Conservation (phyloP, 116 monocot genomes). For the Papilionanthe hybrid region DNA sequence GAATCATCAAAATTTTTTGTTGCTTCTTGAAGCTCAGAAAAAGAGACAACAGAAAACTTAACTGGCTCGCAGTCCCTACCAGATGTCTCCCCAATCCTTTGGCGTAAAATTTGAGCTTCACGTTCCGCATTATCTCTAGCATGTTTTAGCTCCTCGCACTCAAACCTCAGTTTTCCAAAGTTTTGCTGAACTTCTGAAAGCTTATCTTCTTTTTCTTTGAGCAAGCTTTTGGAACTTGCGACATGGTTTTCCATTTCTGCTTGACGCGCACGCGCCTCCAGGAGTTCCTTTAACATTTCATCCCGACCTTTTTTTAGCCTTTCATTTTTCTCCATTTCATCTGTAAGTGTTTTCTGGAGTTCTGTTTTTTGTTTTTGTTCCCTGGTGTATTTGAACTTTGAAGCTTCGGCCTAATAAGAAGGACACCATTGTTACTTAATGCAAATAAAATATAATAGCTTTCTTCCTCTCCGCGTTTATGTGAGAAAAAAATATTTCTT, state of each 20-base stretch:
- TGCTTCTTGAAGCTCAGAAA: constrained; percentile 53
- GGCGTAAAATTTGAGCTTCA: constrained; percentile 37
- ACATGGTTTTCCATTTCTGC: constrained; percentile 25
- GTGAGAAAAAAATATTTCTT: too few species aligned
- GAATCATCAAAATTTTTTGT: constrained; percentile 49
- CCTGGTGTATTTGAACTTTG: constrained; percentile 19
- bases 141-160: constrained; percentile 28
- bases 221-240: constrained; percentile 15
- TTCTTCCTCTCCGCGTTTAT: too few species aligned
- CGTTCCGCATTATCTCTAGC: constrained; percentile 42
- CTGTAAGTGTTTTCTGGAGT: constrained; percentile 19
- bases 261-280: constrained; percentile 25
- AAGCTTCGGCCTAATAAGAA: constrained; percentile 34
- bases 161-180: constrained; percentile 29
- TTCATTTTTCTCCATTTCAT: constrained; percentile 28
- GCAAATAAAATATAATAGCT: too few species aligned
- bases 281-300: constrained; percentile 34
- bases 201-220: constrained; percentile 48
- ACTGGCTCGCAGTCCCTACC: not conserved
- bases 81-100: constrained; percentile 8
- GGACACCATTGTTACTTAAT: too few species aligned
- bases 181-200: constrained; percentile 25
- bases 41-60: constrained; percentile 51
- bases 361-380: constrained; percentile 51
- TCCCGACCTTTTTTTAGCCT: constrained; percentile 20